Evolutionary conservation across 441 rosid species (phyloP), one percentile per base, ranked within the genome.

Genomic region (Aquilaria agallochum): DNA sequence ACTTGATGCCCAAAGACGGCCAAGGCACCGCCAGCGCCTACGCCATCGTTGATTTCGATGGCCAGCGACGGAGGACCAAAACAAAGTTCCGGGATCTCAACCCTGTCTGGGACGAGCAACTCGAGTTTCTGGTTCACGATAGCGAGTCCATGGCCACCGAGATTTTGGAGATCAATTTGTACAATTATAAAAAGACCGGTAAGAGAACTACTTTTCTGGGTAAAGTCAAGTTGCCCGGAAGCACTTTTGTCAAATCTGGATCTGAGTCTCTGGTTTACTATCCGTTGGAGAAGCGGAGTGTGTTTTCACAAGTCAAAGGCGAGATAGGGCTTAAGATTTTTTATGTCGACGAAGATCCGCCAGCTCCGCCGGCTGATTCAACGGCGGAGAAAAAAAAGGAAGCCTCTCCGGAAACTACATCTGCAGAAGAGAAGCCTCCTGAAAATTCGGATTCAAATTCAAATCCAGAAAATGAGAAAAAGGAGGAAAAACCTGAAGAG

Each of bases 21-120:
- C 95, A 90, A 64, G 95, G 93, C 20, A 88, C 97, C 0, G 95
- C 97, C 1, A 90, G 95, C 40, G 88, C 97, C 4, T 90, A 83
- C 49, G 95, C 84, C 2, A 73, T 86, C 6, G 88, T 84, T 1
- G 97, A 90, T 51, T 90, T 78, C 62, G 91, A 88, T 36, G 93
- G 95, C 33, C 97, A 88, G 74, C 68, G 95, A 1, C 71, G 91
- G 52, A 64, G 95, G 14, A 90, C 97, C 5, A 88, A 81, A 67
- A 90, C 97, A 0, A 90, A 83, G 76, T 77, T 75, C 73, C 63
- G 86, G 64, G 97, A 90, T 73, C 83, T 90, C n/a, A 90, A 90
- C 72, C 97, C 97, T 0, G 83, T 83, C 33, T 90, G 97, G 97
- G 88, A 90, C 49, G 97, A 90, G 78, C 80, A 67, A 70, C 74